These are phyloP conservation scores for Phyllosticta capitalensis DNA, from an alignment of 2,329 filamentous ascomycete species.

Conservation along the genomic window DNA sequence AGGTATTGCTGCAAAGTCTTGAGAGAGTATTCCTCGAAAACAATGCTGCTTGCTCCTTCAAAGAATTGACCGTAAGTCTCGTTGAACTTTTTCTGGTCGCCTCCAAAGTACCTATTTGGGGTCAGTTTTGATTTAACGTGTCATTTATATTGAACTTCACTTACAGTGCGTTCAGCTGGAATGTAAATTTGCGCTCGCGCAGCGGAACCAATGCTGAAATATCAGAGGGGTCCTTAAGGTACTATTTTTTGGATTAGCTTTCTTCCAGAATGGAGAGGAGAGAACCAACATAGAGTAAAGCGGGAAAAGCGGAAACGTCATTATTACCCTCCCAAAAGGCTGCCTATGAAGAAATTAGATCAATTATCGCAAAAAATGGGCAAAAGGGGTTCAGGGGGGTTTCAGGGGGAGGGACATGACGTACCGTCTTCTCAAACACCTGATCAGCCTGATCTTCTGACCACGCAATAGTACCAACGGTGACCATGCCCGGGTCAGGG, in stretches of 20 bases:
- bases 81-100: constrained; percentile 2
- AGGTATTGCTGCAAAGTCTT: constrained; percentile 8
- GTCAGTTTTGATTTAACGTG: not conserved
- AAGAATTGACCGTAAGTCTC: constrained; percentile 3
- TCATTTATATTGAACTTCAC: not conserved
- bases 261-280: no score
- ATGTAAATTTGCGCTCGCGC: not conserved
- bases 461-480: constrained; percentile 6
- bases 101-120: not conserved
- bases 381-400: no score
- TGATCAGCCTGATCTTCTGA: constrained; percentile 1
- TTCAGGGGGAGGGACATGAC: no score
- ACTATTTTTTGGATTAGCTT: no score
- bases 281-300: constrained; percentile 8
- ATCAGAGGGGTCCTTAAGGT: constrained; percentile 6
- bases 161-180: constrained; percentile 2
- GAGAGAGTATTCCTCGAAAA: constrained; percentile 1
- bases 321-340: constrained; percentile 2
- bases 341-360: no score
- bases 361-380: no score
- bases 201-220: constrained; percentile 1
- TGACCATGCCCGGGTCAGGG: constrained; percentile 4
- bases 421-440: constrained; percentile 1
- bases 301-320: not conserved
- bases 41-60: not conserved